Evolutionary conservation across 805 yeast species (phyloP).

Genomic region (Zygotorulaspora danielsina): DNA sequence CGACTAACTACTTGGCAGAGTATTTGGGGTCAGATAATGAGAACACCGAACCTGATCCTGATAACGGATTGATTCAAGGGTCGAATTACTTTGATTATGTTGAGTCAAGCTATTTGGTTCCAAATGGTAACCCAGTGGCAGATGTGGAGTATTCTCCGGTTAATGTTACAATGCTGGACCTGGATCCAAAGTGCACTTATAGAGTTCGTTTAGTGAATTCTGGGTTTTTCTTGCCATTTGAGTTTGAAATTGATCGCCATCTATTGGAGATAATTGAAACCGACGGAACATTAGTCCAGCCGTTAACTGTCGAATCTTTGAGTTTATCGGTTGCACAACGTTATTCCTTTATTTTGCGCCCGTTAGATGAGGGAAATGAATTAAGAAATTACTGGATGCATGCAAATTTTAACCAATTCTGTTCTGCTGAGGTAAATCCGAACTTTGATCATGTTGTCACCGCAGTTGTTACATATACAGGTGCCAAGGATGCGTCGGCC

Average conservation of each 20-base stretch:
- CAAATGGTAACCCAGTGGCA: constrained; percentile 20
- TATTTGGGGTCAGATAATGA: constrained; percentile 42
- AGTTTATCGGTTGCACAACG: constrained; percentile 65
- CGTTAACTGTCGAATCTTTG: constrained; percentile 40
- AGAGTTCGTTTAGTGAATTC: constrained; percentile 46
- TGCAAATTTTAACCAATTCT: constrained; percentile 37
- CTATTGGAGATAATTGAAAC: constrained; percentile 47
- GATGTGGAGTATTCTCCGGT: constrained; percentile 20
- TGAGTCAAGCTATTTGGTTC: constrained; percentile 21
- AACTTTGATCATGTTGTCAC: constrained; percentile 33
- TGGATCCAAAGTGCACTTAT: constrained; percentile 44
- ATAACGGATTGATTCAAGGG: constrained; percentile 44
- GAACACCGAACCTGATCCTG: constrained; percentile 51
- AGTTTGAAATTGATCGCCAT: constrained; percentile 49
- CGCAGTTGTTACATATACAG: constrained; percentile 35
- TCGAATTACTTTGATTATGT: constrained; percentile 30
- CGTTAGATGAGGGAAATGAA: constrained; percentile 41
- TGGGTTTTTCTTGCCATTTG: constrained; percentile 50
- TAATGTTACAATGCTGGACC: constrained; percentile 22
- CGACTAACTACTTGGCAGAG: constrained; percentile 26
- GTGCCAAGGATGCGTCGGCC: constrained; percentile 3
- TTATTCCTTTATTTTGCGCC: constrained; percentile 54
- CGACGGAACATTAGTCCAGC: constrained; percentile 50
- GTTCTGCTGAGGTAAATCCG: constrained; percentile 36
- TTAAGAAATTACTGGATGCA: constrained; percentile 43